Conservation (phyloP, 768 basidiomycete genomes). For the Termitomyces sp. region DNA sequence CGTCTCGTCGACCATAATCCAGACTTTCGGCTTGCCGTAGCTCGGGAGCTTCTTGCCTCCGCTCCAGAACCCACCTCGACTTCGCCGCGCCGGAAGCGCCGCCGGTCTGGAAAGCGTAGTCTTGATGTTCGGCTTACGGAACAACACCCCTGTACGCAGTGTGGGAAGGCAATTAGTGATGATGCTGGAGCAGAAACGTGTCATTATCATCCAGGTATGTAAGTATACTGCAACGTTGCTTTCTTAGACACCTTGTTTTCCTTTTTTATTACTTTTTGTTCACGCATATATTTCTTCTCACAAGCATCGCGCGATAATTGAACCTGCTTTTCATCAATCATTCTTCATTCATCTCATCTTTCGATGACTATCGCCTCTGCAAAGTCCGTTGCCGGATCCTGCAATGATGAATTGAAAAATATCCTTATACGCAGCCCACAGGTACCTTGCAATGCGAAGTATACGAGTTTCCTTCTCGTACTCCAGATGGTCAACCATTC, state of each 20-base stretch:
- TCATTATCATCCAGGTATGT: constrained; percentile 39
- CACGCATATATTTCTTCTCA: not conserved
- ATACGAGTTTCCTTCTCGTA: constrained; percentile 37
- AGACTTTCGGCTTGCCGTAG: constrained; percentile 32
- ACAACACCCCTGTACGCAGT: constrained; percentile 16
- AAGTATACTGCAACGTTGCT: not conserved
- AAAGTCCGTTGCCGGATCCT: not conserved
- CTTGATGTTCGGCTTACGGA: constrained; percentile 3
- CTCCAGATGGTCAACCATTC: constrained; percentile 25
- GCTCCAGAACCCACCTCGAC: constrained; percentile 1
- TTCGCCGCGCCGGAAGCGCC: constrained; percentile 11
- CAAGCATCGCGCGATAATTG: not conserved
- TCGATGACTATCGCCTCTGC: not conserved
- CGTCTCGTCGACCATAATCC: constrained; percentile 31
- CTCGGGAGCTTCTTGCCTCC: constrained; percentile 27
- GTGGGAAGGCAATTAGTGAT: constrained; percentile 11
- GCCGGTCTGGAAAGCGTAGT: constrained; percentile 9
- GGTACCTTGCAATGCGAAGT: constrained; percentile 33
- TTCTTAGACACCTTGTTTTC: not conserved
- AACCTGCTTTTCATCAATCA: not conserved
- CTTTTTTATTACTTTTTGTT: not conserved
- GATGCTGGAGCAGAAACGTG: constrained; percentile 8
- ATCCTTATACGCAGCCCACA: constrained; percentile 10
- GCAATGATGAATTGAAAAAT: not conserved
- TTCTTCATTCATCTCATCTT: not conserved